phyloP scores from a whole-genome alignment of 2,329 filamentous ascomycete species.

The Colletotrichum musicola region DNA sequence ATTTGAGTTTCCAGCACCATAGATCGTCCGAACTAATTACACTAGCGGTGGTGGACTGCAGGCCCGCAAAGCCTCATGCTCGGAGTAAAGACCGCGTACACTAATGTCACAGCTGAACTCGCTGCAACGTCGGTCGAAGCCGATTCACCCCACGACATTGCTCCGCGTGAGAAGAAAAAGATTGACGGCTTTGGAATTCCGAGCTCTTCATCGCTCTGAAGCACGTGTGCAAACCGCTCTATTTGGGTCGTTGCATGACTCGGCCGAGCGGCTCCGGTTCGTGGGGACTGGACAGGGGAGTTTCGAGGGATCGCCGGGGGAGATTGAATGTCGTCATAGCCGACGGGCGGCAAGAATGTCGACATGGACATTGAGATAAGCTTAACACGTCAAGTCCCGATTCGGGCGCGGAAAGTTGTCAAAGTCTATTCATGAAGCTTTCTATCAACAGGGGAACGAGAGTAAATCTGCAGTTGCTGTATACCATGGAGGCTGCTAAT shows the following conservation, averaged over 20 bases:
- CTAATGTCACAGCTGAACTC: neutral
- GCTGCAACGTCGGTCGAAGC: neutral
- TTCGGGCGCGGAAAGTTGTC: neutral
- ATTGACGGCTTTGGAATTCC: neutral
- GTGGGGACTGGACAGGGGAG: neutral
- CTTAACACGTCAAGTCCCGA: neutral
- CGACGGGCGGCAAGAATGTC: neutral
- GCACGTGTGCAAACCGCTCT: neutral
- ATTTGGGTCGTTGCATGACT: neutral
- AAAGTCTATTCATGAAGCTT: no score
- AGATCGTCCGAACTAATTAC: neutral
- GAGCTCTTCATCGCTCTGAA: neutral
- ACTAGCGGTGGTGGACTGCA: neutral
- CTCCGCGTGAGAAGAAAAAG: neutral
- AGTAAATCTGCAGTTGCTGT: no score
- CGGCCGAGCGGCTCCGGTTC: no score
- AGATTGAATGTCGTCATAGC: neutral
- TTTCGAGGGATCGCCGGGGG: neutral
- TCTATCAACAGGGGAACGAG: no score
- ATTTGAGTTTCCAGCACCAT: neutral
- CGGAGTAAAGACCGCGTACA: neutral
- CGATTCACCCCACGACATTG: neutral
- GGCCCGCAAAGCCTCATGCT: no score
- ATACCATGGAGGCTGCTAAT: no score
- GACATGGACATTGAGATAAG: neutral